Base-by-base conservation (phyloP, 2,329 filamentous ascomycete species). In the Leptographium flavum region DNA sequence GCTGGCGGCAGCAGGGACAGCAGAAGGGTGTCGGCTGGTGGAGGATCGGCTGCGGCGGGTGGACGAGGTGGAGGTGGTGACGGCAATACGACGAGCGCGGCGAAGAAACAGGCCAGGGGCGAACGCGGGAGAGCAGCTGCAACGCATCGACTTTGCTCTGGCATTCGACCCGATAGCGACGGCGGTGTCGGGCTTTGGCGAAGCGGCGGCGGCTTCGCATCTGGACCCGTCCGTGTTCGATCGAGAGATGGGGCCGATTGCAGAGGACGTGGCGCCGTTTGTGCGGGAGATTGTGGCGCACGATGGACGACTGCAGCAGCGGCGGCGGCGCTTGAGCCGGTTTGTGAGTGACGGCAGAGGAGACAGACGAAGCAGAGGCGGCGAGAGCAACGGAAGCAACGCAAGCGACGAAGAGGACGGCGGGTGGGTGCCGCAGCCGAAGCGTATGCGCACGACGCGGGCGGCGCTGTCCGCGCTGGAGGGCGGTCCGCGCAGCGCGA, bases 201-300 rank as follows among this genome's bases (percentile, higher is more conserved):
- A 27, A 8, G 55, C 63, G 15, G 51, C 56, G 14, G 52, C 55
- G 19, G 53, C 56, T 27, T 57, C 62, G 17, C 67, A 67, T 37
- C 68, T 87, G 1, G 74, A 78, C 30, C 70, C 82, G 0, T 88
- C 85, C 0, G 77, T 82, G 19, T 46, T 46, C 21, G 44, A 46
- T 32, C 37, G 44, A 11, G 36, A 35, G 19, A 10, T 46, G 33
- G 32, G 62, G 1, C 67, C 80, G 19, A 76, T 94, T 28, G 71
- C 75, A 0, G 65, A 81, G 13, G 92, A 98, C 51, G 68, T 96
- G 2, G 88, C 87, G 0, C 92, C 93, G 0, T 96, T 86, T 59
- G 75, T 96, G n/a, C 83, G 93, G 11, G 71, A 73, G 32, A 96
- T 98, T 48, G 79, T 90, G 2, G 70, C 79, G 0, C 83, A 81